These are phyloP conservation scores for Colletotrichum sp. DNA, from an alignment of 2,329 filamentous ascomycete species.

Conservation along the genomic window DNA sequence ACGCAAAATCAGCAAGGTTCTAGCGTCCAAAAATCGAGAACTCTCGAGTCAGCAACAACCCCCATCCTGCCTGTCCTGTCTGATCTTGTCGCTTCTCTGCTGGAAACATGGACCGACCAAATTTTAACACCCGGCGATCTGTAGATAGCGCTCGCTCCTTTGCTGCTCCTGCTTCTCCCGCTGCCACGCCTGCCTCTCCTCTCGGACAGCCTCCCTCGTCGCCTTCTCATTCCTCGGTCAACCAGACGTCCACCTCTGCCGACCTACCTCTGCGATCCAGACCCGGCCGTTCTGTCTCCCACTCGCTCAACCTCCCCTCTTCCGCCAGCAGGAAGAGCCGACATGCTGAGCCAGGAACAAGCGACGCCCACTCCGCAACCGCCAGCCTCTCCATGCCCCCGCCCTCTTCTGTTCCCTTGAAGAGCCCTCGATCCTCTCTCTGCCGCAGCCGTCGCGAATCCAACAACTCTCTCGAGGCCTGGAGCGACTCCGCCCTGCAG, in stretches of 20 bases:
- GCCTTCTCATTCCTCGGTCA: background rate
- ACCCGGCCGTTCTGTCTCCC: constrained; percentile 30
- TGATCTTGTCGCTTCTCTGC: background rate
- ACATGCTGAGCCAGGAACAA: constrained; percentile 64
- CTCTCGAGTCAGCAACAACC: constrained; percentile 13
- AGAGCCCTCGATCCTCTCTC: constrained; percentile 45
- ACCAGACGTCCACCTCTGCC: background rate
- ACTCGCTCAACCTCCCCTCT: constrained; percentile 49
- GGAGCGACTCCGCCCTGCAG: constrained; percentile 45
- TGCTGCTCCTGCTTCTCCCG: constrained; percentile 5
- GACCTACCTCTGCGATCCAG: constrained; percentile 15
- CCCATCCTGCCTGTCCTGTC: background rate
- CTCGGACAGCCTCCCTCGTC: background rate
- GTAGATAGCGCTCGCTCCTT: constrained; percentile 26
- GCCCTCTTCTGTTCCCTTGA: constrained; percentile 47
- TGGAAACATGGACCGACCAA: constrained; percentile 27
- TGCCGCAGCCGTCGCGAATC: constrained; percentile 50
- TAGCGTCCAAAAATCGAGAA: background rate
- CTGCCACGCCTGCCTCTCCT: constrained; percentile 25
- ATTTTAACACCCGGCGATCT: constrained; percentile 27
- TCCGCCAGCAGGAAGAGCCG: constrained; percentile 60
- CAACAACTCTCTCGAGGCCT: constrained; percentile 40
- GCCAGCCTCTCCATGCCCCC: constrained; percentile 71
- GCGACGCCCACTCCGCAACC: constrained; percentile 61
- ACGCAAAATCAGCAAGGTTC: constrained; percentile 5